Evolutionary conservation across 257 asterid species (phyloP), one percentile per base, ranked within the genome.

Genomic region (Solanum pimpinellifolium): DNA sequence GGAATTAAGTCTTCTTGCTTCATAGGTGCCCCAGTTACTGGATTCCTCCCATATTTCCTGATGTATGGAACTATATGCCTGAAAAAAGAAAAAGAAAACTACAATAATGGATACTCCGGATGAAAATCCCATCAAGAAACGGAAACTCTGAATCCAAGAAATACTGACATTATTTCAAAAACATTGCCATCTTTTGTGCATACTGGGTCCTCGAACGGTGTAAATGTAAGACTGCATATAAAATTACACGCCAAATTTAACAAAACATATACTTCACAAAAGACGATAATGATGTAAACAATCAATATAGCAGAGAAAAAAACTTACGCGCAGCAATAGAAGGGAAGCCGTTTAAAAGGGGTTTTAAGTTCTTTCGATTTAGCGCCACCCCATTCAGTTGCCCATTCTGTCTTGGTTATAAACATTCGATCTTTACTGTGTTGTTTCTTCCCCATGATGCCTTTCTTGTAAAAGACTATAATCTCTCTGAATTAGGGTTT

Each of bases 371-470:
- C 98, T 90, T 96, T 95, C 87, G 99, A 96, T 91, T 97, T 97
- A 20, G 99, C 98, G 69, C 99, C 99, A 68, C 99, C 99, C 99
- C 99, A 97, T 83, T 97, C 99, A 80, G 99, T 97, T 74, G 99
- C 99, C 99, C 99, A 97, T 93, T 97, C 99, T 75, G 99, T 97
- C 90, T 94, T 97, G 39, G 99, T 97, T 44, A 97, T 93, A 94
- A 92, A 97, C 98, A 97, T 93, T 81, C 99, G 95, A 85, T 97
- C 98, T 77, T 97, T 97, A 88, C 99, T 97, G 89, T 97, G 99
- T 90, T 97, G 99, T 89, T 97, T 97, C 92, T 97, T 97, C 93
- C 99, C 99, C 99, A 96, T 96, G 72, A 62, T 47, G 46, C 13
- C 60, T 31, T 76, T 41, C 60, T n/a, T 29, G 13, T 6, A 6